Conservation (phyloP, 331 rosid genomes). For the Prunus yedoensis region DNA sequence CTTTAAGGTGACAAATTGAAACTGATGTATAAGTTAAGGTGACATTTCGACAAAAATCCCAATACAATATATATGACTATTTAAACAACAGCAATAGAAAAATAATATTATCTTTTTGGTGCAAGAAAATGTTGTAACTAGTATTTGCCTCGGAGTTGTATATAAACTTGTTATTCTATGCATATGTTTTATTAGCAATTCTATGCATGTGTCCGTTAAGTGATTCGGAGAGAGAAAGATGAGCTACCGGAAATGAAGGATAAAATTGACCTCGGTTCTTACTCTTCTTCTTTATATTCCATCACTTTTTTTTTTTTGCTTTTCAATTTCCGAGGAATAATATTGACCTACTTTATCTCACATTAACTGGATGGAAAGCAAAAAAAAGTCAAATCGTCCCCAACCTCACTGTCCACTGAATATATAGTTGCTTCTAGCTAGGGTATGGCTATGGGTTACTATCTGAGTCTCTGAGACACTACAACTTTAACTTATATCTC, state of each 20-base stretch:
- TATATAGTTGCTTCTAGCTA: not conserved
- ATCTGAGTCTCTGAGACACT: not conserved
- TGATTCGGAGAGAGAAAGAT: constrained; percentile 11
- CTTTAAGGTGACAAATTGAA: too few species aligned
- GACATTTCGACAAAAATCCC: too few species aligned
- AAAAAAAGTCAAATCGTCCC: constrained; percentile 14
- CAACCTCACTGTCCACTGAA: not conserved
- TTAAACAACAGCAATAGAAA: too few species aligned
- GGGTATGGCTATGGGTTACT: not conserved
- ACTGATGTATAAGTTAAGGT: too few species aligned
- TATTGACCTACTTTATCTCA: not conserved
- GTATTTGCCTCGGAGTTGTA: not conserved
- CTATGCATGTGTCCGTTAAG: not conserved
- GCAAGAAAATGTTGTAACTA: too few species aligned
- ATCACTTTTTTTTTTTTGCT: too few species aligned
- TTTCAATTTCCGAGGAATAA: constrained; percentile 14
- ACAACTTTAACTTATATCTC: not conserved
- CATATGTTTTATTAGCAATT: constrained; percentile 2
- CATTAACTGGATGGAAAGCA: not conserved
- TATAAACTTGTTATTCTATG: not conserved
- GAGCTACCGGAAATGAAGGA: not conserved
- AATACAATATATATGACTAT: too few species aligned
- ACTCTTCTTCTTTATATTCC: not conserved
- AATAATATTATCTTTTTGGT: too few species aligned
- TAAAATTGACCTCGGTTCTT: not conserved